These are phyloP conservation scores for Fusarium equiseti DNA, from an alignment of 2,329 filamentous ascomycete genomes.

Conservation along the genomic window DNA sequence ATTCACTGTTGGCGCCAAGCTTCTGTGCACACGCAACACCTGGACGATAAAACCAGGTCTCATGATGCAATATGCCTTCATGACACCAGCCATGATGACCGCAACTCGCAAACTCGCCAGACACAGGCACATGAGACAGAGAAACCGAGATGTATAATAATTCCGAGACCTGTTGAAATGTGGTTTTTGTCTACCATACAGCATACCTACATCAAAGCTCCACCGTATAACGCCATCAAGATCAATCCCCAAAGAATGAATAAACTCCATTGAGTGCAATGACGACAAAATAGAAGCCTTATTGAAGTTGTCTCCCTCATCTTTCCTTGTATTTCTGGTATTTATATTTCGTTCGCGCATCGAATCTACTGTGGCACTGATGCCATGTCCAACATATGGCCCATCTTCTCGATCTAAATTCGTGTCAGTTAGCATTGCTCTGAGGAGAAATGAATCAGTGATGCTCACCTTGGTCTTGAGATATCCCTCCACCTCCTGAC, in stretches of 20 bases:
- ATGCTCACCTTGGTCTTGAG: conserved; percentile 86
- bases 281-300: conserved; percentile 10
- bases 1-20: not conserved
- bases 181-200: conserved; percentile 41
- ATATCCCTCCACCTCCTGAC: conserved; percentile 92
- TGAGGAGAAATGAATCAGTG: not conserved
- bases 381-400: conserved; percentile 77
- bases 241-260: conserved; percentile 32
- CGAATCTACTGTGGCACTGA: conserved; percentile 31
- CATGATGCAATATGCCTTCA: not conserved
- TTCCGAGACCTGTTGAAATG: conserved; percentile 3
- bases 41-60: not conserved
- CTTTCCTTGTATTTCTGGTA: not conserved
- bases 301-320: not conserved
- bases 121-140: no score
- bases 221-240: conserved; percentile 42
- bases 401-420: conserved; percentile 84
- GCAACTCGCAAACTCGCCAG: not conserved
- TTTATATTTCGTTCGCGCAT: not conserved
- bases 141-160: not conserved
- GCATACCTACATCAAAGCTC: conserved; percentile 36
- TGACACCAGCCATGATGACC: not conserved
- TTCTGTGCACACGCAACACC: not conserved
- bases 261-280: conserved; percentile 42
- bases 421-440: conserved; percentile 41